Evolutionary conservation across 164 flowering plant species (phyloP).

Genomic region (Cinnamomum chago): DNA sequence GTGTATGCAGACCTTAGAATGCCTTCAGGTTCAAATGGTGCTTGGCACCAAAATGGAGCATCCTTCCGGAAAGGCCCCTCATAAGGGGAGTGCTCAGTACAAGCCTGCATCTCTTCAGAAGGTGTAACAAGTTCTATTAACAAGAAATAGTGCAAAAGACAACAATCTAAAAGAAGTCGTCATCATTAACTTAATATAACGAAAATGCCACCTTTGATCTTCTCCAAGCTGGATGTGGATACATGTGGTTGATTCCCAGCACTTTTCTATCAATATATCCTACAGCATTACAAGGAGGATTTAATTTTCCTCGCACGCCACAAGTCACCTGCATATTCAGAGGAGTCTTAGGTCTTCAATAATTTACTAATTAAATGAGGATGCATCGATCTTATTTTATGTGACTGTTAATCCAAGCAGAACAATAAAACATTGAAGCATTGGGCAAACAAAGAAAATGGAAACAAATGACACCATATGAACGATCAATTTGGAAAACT

Average conservation of each 20-base stretch:
- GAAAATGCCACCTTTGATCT: constrained; percentile 58
- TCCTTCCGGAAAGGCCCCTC: constrained; percentile 58
- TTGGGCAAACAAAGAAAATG: background rate
- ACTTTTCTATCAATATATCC: constrained; percentile 70
- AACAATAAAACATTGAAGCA: background rate
- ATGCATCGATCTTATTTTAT: background rate
- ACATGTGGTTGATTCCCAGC: constrained; percentile 73
- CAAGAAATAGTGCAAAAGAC: constrained; percentile 3
- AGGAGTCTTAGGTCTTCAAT: background rate
- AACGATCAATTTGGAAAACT: background rate
- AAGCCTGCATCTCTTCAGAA: constrained; percentile 52
- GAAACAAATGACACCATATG: background rate
- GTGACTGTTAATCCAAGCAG: background rate
- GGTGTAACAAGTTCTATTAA: constrained; percentile 10
- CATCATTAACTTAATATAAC: background rate
- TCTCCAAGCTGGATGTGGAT: constrained; percentile 83
- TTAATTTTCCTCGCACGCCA: constrained; percentile 65
- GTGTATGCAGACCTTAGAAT: constrained; percentile 50
- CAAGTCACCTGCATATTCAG: constrained; percentile 48
- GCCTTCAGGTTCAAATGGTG: constrained; percentile 97
- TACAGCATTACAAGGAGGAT: constrained; percentile 92
- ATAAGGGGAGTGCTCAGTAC: constrained; percentile 67
- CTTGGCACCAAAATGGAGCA: constrained; percentile 91
- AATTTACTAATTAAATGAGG: too few relatives aligned
- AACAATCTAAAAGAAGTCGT: background rate